Evolutionary conservation across 164 flowering plant species (phyloP), one percentile per base, ranked within the genome.

Genomic region (Tinospora cordifolia): DNA sequence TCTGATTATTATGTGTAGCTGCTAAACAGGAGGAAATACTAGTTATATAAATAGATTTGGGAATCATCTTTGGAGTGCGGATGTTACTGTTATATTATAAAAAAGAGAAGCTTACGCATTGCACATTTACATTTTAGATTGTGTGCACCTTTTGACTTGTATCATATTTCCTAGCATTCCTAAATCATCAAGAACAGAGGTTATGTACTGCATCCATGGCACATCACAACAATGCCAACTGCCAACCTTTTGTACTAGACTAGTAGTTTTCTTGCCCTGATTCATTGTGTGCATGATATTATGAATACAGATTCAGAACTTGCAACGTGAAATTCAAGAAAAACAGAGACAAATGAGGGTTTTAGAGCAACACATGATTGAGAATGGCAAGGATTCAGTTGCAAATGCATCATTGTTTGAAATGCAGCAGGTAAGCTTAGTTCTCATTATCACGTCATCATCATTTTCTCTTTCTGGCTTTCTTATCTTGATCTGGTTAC

Each of bases 241-340:
- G 5, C 60, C 60, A n/a, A 54, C 7, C 24, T 54, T 54, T 21
- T 54, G 22, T 21, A 54, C n/a, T 44, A 14, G 36, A 30, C 36
- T 17, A 12, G 3, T 51, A 2, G 58, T 51, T 17, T 51, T 6
- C 2, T 22, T 51, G 5, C 3, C 6, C 12, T 62, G 9, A 27
- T 21, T 24, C 25, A 51, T n/a, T 14, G 54, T 19, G 58, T 51
- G 58, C 4, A 13, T 51, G 58, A 2, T 21, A 62, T 47, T 11
- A 59, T 22, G 58, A 46, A 63, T 66, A 27, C 85, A 95, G 98
- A 88, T 95, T 62, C 83, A 91, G 76, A 92, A 84, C 69, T 78
- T 92, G 82, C 97, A 95, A 78, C 74, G 44, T 79, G 97, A 95
- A 77, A 91, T 95, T 51, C 84, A 87, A 75, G 98, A 90, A 65